Base-by-base conservation (phyloP, 192 early-diverging fungal genomes). In the Entophlyctis luteolus region DNA sequence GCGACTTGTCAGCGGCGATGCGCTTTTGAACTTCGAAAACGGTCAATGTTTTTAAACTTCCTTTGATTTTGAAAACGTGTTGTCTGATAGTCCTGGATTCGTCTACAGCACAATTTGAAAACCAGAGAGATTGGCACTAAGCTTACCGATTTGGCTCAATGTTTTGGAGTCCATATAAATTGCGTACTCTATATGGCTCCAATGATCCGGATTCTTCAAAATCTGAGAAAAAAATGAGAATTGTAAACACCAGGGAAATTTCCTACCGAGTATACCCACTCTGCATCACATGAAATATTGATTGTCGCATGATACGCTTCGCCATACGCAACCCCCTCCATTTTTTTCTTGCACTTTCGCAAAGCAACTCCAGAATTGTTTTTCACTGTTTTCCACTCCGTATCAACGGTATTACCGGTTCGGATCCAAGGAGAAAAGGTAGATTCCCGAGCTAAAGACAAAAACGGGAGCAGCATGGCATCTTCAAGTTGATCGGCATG, bases 191-290 rank as follows among this genome's bases (percentile, higher is more conserved):
- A 78, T 50, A 39, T 81, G 79, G 20, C 74, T 55, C 57, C 69
- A 59, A 57, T 85, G 80, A 35, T 77, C 76, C 20, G 83, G 83
- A 57, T 85, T 85, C n/a, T 80, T 82, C 54, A 84, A 59, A 6
- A 82, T 55, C 74, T 77, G 45, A 6, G 31, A 48, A 4, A 29
- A 37, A 1, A 47, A 50, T 10, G 16, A 71, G 22, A 35, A 48
- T 38, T 28, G 18, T 27, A 67, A 37, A 4, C 47, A 32, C 2
- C 42, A 12, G 57, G 1, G 45, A 10, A 63, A 65, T 38, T 8
- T 12, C 46, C 22, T 54, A 77, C 80, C 35, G 63, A 45, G 75
- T 71, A 80, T 2, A 84, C 79, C 2, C 77, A 36, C 27, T 75
- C 78, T 1, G 76, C 59, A 71, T 84, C 78, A 52, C 79, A 81